A percentile compares a stretch with the other conserved stretches of the same genome.
These are phyloP conservation scores for Tylopilus felleus DNA, from an alignment of 768 basidiomycete genomes.

Conservation along the genomic window DNA sequence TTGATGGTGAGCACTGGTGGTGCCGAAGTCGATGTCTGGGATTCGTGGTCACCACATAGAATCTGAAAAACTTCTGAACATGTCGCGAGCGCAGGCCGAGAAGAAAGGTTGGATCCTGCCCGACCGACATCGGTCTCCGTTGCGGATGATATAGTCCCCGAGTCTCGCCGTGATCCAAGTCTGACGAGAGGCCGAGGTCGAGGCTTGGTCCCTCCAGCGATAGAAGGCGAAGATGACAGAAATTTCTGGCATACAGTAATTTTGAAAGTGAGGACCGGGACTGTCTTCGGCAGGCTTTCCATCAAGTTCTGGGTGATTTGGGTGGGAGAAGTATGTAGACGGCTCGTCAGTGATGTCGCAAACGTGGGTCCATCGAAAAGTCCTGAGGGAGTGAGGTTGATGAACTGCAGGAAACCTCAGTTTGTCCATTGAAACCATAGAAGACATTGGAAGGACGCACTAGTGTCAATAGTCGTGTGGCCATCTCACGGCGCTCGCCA, in stretches of 20 bases:
- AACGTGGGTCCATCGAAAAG: slow-evolving; percentile 38
- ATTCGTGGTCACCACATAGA: slow-evolving; percentile 10
- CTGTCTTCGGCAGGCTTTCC: slow-evolving; percentile 35
- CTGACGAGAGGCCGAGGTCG: slow-evolving; percentile 36
- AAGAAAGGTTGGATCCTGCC: slow-evolving; percentile 21
- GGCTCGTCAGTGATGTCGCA: slow-evolving; percentile 34
- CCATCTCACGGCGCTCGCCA: slow-evolving; percentile 29
- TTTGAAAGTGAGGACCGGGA: slow-evolving; percentile 39
- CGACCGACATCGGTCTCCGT: slow-evolving; percentile 11
- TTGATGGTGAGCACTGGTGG: slow-evolving; percentile 29
- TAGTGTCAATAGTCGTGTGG: slow-evolving; percentile 34
- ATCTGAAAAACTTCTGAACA: slow-evolving; percentile 31
- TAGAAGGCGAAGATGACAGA: slow-evolving; percentile 26
- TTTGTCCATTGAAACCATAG: not conserved
- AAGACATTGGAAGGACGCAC: slow-evolving; percentile 17
- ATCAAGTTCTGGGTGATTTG: slow-evolving; percentile 35
- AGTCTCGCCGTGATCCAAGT: slow-evolving; percentile 18
- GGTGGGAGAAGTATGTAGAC: slow-evolving; percentile 30
- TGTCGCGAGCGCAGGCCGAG: slow-evolving; percentile 22
- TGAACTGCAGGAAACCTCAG: slow-evolving; percentile 30
- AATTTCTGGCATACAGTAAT: slow-evolving; percentile 42
- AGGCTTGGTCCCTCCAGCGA: slow-evolving; percentile 13
- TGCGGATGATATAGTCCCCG: not conserved
- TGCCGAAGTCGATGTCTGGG: slow-evolving; percentile 5
- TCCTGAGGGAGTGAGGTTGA: slow-evolving; percentile 38